These are phyloP conservation scores for Neurospora intermedia DNA, from an alignment of 495 filamentous ascomycete species.

Conservation along the genomic window DNA sequence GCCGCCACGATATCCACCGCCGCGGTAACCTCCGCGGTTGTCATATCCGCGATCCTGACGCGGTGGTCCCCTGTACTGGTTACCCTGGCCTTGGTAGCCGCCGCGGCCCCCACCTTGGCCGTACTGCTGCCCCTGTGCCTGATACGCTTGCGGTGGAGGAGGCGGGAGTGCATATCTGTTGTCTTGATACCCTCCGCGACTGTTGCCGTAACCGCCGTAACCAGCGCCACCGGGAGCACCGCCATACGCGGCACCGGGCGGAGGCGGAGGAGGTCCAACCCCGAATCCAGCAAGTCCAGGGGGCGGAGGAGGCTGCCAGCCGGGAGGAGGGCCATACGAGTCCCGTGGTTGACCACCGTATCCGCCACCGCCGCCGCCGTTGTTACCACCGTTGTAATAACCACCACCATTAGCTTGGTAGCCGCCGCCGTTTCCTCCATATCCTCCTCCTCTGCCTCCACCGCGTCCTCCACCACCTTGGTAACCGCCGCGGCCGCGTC, in stretches of 20 bases:
- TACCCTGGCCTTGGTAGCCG: conserved; percentile 9
- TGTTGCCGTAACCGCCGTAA: not conserved
- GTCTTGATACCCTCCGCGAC: not conserved
- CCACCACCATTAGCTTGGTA: conserved; percentile 15
- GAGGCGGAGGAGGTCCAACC: conserved; percentile 36
- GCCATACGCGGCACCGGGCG: conserved; percentile 18
- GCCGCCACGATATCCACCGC: conserved; percentile 4
- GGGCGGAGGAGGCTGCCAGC: conserved; percentile 33
- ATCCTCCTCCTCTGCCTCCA: not conserved
- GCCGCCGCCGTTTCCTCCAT: conserved; percentile 8
- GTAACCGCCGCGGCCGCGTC: conserved; percentile 4
- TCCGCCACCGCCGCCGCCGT: conserved; percentile 16
- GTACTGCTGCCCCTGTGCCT: conserved; percentile 1
- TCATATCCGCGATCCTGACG: conserved; percentile 4
- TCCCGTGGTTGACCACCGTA: conserved; percentile 10
- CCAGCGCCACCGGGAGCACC: not conserved
- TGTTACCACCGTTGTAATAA: conserved; percentile 15
- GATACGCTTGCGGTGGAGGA: conserved; percentile 3
- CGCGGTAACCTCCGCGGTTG: conserved; percentile 1
- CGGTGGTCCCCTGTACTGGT: conserved; percentile 2
- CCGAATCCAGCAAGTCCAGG: conserved; percentile 35
- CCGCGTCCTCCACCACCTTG: not conserved
- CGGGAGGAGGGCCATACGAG: conserved; percentile 25
- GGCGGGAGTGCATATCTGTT: conserved; percentile 2
- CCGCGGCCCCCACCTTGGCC: conserved; percentile 12